phyloP scores from a whole-genome alignment of 306 rosid species.

The Quercus glauca region DNA sequence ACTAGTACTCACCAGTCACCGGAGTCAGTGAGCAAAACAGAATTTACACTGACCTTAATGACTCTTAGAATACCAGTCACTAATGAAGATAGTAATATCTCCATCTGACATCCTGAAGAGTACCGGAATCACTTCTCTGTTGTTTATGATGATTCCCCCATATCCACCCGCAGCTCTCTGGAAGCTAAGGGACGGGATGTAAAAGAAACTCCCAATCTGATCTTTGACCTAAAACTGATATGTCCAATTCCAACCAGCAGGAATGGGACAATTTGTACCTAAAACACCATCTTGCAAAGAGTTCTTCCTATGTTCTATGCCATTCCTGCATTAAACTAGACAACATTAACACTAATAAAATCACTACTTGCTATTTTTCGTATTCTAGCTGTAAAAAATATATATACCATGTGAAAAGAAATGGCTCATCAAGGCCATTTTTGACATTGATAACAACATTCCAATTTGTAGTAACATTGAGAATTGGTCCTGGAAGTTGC shows the following conservation, averaged over 20 bases:
- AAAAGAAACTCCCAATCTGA: constrained; percentile 95
- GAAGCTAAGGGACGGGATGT: constrained; percentile 80
- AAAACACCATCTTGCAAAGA: constrained; percentile 95
- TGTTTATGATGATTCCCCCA: constrained; percentile 81
- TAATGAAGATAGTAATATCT: no score
- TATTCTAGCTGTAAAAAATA: constrained; percentile 11
- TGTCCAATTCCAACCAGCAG: constrained; percentile 95
- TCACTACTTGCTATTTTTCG: constrained; percentile 5
- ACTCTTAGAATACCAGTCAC: constrained; percentile 79
- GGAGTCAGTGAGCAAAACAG: constrained; percentile 7
- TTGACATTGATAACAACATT: constrained; percentile 83
- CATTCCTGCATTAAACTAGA: constrained; percentile 66
- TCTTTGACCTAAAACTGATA: constrained; percentile 91
- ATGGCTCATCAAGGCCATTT: constrained; percentile 85
- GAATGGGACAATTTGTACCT: constrained; percentile 95
- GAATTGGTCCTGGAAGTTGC: constrained; percentile 74
- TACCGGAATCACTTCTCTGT: constrained; percentile 66
- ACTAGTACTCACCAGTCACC: not conserved
- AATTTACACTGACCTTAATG: constrained; percentile 56
- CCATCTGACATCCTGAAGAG: constrained; percentile 82
- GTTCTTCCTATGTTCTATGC: constrained; percentile 80
- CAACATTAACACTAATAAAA: constrained; percentile 35
- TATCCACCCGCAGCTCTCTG: constrained; percentile 94
- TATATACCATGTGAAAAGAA: constrained; percentile 82
- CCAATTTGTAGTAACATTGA: constrained; percentile 92